Percentiles rank a stretch among this genome's conserved stretches.
These are phyloP conservation scores for Petrea volubilis DNA, from an alignment of 257 asterid genomes.

Conservation along the genomic window DNA sequence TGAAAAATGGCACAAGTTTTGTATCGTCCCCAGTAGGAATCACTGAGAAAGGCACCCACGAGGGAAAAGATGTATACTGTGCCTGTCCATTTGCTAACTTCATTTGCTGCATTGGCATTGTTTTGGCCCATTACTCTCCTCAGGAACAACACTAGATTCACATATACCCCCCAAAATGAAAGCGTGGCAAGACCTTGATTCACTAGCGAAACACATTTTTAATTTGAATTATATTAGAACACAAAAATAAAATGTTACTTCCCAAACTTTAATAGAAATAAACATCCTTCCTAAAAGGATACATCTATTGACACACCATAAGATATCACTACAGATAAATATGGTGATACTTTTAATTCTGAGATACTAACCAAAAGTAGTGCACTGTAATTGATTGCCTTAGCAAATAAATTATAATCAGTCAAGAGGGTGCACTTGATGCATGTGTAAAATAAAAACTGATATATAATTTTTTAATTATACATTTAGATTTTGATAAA, in stretches of 20 bases:
- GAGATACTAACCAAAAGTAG: too few species aligned
- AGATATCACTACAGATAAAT: too few species aligned
- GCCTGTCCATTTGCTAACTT: conserved; percentile 94
- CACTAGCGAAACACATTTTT: conserved; percentile 49
- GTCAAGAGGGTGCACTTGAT: too few species aligned
- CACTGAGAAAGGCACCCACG: conserved; percentile 88
- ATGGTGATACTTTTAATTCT: too few species aligned
- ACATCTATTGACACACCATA: too few species aligned
- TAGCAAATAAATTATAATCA: too few species aligned
- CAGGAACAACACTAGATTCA: conserved; percentile 72
- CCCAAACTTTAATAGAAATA: neutral
- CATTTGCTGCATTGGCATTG: conserved; percentile 90
- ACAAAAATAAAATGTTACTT: neutral
- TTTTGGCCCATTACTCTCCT: conserved; percentile 87
- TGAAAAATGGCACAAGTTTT: conserved; percentile 84
- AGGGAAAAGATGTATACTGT: conserved; percentile 90
- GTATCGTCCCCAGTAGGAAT: conserved; percentile 93
- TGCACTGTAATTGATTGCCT: too few species aligned
- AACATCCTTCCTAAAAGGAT: too few species aligned
- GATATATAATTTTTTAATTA: too few species aligned
- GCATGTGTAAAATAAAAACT: too few species aligned
- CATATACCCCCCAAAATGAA: conserved; percentile 92
- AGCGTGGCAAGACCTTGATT: conserved; percentile 94
- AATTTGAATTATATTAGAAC: neutral
- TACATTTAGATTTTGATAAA: too few species aligned